These are phyloP conservation scores for Xylariaceae sp. DNA, from an alignment of 2,329 filamentous ascomycete genomes.

Conservation along the genomic window DNA sequence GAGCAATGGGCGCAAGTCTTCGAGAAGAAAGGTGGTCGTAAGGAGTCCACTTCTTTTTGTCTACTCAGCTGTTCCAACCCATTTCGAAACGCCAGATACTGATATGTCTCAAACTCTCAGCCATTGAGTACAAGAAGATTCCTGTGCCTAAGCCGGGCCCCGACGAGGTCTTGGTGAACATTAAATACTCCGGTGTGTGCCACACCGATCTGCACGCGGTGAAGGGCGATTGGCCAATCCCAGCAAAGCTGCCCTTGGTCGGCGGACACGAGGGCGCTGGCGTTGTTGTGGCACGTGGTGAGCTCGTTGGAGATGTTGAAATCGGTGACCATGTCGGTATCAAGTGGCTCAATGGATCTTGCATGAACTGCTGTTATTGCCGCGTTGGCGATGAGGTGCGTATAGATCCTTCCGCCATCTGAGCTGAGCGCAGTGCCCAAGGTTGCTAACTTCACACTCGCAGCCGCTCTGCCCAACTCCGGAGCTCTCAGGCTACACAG, in stretches of 20 bases:
- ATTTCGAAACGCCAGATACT: conserved; percentile 1
- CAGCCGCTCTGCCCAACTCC: conserved; percentile 70
- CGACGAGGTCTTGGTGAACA: conserved; percentile 87
- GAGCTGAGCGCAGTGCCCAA: not conserved
- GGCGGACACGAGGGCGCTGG: conserved; percentile 80
- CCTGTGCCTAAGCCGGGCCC: conserved; percentile 76
- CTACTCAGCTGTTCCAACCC: not conserved
- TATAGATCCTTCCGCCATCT: not conserved
- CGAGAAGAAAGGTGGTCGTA: conserved; percentile 72
- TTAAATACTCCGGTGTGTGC: conserved; percentile 88
- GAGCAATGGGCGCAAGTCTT: conserved; percentile 91
- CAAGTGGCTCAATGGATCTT: conserved; percentile 91
- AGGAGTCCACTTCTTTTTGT: too few species aligned
- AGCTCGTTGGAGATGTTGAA: conserved; percentile 71
- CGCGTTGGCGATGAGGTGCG: conserved; percentile 65
- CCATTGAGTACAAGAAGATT: conserved; percentile 72
- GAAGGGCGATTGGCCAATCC: conserved; percentile 84
- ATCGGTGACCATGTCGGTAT: conserved; percentile 84
- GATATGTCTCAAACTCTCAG: conserved; percentile 37
- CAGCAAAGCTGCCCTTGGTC: conserved; percentile 78
- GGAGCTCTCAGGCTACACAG: conserved; percentile 81
- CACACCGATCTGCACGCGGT: conserved; percentile 79
- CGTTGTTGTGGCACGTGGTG: conserved; percentile 74
- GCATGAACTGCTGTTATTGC: conserved; percentile 80
- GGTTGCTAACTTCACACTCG: not conserved